These are phyloP conservation scores for Paracoccidioides brasiliensis DNA, from an alignment of 2,329 filamentous ascomycete genomes.

Conservation along the genomic window DNA sequence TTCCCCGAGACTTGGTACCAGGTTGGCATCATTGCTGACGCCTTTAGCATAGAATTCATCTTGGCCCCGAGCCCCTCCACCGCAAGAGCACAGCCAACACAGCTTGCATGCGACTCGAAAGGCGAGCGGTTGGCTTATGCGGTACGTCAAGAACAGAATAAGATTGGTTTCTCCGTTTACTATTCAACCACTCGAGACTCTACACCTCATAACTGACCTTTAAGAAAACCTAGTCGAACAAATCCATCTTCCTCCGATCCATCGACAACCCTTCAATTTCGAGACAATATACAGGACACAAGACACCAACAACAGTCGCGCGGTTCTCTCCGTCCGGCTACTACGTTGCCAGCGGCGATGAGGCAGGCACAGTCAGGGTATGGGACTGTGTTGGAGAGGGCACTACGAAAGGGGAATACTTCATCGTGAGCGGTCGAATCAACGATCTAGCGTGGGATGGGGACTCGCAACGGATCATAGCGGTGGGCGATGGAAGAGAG, in stretches of 20 bases:
- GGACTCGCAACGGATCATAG: slow-evolving; percentile 90
- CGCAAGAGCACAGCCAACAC: slow-evolving; percentile 72
- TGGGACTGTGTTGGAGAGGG: slow-evolving; percentile 84
- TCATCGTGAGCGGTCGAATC: slow-evolving; percentile 85
- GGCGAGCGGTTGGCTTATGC: slow-evolving; percentile 89
- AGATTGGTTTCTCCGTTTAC: not conserved
- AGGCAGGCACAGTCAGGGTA: slow-evolving; percentile 68
- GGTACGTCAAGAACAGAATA: slow-evolving; percentile 36
- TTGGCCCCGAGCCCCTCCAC: slow-evolving; percentile 78
- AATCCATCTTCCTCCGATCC: slow-evolving; percentile 89
- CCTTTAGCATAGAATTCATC: slow-evolving; percentile 47
- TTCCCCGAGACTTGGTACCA: not conserved
- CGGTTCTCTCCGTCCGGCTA: slow-evolving; percentile 89
- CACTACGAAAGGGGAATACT: slow-evolving; percentile 84
- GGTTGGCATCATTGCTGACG: slow-evolving; percentile 10
- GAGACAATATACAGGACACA: slow-evolving; percentile 89
- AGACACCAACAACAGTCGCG: slow-evolving; percentile 75
- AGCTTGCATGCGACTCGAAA: slow-evolving; percentile 75
- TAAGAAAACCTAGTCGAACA: slow-evolving; percentile 54
- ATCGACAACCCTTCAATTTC: slow-evolving; percentile 78
- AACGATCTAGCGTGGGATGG: slow-evolving; percentile 97
- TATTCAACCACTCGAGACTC: not conserved
- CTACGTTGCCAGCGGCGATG: slow-evolving; percentile 87
- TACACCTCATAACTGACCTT: not conserved
- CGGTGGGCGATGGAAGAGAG: slow-evolving; percentile 89